Base-by-base conservation (phyloP, 1,284 basidiomycete species). In the Inonotus obliquus region DNA sequence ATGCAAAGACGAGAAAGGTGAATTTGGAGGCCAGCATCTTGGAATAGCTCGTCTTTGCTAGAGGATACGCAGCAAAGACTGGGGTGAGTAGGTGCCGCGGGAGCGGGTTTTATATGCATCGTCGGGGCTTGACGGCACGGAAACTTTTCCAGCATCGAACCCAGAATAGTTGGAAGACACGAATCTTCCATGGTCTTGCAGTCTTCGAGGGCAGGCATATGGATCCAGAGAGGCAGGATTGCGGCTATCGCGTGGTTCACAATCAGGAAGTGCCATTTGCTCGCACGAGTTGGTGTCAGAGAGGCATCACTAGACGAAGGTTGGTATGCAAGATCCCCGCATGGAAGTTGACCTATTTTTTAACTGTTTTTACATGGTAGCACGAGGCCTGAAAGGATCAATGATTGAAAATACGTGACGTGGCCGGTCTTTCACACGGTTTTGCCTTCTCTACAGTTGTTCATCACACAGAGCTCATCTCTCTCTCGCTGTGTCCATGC, bases 1-100 rank as follows among this genome's bases (percentile, higher is more conserved):
- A 49, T 2, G 57, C 54, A 54, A 64, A 45, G 45, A 51, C 35
- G 35, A 63, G 62, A 27, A 29, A 56, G 9, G 48, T 51, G 39
- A 62, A 54, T 32, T 54, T 55, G 53, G 37, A n/a, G 14, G 54
- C 29, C 27, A 56, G 41, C 52, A 61, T 59, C 14, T 5, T 49
- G 57, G 51, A 19, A 17, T 7, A 47, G 55, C 48, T 52, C 17
- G 51, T 52, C 27, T 35, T 27, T 52, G 41, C 4, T 9, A 32
- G 51, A 35, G 32, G 32, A 52, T 35, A 23, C 25, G 32, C 11
- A 17, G 32, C 41, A 11, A 44, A 52, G 27, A 52, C 27, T 52
- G 51, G 13, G 51, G 4, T 52, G 11, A 35, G 35, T 14, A 17
- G 32, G 27, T 27, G 17, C 35, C 29, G 51, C 51, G 29, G 51